phyloP scores from a whole-genome alignment of 1,284 basidiomycete genomes.

The Leccinum holopus region DNA sequence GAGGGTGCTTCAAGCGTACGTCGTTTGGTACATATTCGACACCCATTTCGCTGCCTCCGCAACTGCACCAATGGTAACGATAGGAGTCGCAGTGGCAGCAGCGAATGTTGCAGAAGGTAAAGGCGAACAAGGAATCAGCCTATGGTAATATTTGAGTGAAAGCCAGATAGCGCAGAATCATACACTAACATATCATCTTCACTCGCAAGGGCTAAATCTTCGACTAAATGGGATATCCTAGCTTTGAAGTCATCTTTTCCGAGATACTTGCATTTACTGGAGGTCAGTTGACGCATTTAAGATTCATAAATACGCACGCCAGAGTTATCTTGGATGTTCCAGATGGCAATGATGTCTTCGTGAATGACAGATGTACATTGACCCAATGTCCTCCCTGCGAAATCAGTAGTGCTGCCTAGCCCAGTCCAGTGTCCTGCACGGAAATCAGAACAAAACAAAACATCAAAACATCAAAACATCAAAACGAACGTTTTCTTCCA shows the following conservation, averaged over 20 bases:
- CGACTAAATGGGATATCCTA: conserved; percentile 8
- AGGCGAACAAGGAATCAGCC: background rate
- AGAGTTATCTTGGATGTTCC: conserved; percentile 6
- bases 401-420: background rate
- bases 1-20: background rate
- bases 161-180: background rate
- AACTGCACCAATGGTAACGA: conserved; percentile 2
- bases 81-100: conserved; percentile 5
- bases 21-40: conserved; percentile 3
- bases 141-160: background rate
- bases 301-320: background rate
- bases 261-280: conserved; percentile 2
- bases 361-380: conserved; percentile 6
- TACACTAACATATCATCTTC: conserved; percentile 1
- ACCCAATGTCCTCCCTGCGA: background rate
- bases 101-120: background rate
- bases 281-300: background rate
- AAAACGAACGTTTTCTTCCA: background rate
- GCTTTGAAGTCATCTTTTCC: conserved; percentile 9
- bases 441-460: background rate
- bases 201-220: background rate
- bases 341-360: conserved; percentile 6
- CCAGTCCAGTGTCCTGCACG: conserved; percentile 5
- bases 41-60: conserved; percentile 9
- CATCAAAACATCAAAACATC: background rate